Conservation (phyloP, 2,329 filamentous ascomycete genomes). For the Phaeoacremonium minimum region DNA sequence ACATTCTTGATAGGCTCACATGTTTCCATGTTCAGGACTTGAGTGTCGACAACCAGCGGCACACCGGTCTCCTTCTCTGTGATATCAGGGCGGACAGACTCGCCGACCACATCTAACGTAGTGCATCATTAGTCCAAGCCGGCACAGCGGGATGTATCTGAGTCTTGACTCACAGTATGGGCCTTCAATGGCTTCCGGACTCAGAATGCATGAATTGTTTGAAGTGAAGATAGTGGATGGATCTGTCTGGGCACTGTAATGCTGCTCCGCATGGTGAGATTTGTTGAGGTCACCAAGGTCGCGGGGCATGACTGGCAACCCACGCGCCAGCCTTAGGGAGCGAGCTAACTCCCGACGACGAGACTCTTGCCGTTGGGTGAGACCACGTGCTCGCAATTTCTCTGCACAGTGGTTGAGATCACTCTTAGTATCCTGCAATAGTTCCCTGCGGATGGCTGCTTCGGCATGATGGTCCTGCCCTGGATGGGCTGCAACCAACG, state of each 20-base stretch:
- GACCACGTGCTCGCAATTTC: neutral
- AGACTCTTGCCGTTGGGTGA: no score
- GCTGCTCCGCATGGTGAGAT: neutral
- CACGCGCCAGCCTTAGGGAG: no score
- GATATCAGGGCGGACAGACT: conserved; percentile 32
- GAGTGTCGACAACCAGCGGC: conserved; percentile 33
- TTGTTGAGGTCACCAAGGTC: neutral
- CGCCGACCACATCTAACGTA: conserved; percentile 24
- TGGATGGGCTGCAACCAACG: no score
- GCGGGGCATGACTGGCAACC: no score
- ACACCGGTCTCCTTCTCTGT: conserved; percentile 34
- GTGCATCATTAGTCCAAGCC: neutral
- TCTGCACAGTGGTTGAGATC: neutral
- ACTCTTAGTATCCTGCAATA: neutral
- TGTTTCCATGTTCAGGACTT: conserved; percentile 35
- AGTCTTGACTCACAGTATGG: neutral
- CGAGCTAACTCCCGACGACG: neutral
- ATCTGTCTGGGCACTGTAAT: neutral
- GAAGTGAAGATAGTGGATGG: neutral
- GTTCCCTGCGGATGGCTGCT: conserved; percentile 19
- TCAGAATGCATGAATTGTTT: neutral
- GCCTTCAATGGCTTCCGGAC: neutral
- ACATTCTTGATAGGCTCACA: conserved; percentile 32
- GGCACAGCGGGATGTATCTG: neutral
- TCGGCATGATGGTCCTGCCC: neutral